These are phyloP conservation scores for Eimeria falciformis DNA, from an alignment of 169 alveolate species.

Conservation along the genomic window DNA sequence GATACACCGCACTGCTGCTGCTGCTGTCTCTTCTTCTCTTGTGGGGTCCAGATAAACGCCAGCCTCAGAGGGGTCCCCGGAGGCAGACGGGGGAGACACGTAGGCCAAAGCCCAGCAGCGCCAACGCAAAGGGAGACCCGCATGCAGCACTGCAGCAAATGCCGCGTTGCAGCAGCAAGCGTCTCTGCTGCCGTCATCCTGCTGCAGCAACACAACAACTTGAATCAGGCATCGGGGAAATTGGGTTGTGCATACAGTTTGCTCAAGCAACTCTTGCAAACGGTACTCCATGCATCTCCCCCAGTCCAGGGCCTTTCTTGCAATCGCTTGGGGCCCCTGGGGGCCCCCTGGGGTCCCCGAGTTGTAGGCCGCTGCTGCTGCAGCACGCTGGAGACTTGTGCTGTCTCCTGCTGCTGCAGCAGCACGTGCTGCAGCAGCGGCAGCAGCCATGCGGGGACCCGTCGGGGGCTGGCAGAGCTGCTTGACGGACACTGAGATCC, in stretches of 20 bases:
- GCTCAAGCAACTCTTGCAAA: conserved; percentile 29
- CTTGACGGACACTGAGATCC: neutral
- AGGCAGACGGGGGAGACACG: neutral
- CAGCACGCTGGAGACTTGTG: neutral
- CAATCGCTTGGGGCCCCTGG: neutral
- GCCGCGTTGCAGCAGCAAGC: conserved; percentile 24
- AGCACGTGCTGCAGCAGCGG: conserved; percentile 19
- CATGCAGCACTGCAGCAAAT: conserved; percentile 17
- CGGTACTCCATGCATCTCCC: neutral
- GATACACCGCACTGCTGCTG: neutral
- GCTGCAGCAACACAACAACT: conserved; percentile 10
- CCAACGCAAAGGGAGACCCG: conserved; percentile 34
- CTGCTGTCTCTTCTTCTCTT: neutral
- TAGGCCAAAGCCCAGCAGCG: conserved; percentile 26
- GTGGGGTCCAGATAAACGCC: neutral
- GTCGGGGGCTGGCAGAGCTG: neutral
- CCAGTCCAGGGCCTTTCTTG: conserved; percentile 7
- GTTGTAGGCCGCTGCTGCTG: neutral
- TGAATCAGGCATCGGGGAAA: conserved; percentile 46
- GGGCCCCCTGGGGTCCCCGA: neutral
- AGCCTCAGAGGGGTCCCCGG: neutral
- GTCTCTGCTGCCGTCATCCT: conserved; percentile 44
- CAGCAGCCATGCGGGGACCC: conserved; percentile 44
- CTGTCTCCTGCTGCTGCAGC: neutral
- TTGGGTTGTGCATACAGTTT: neutral